Evolutionary conservation across 1,139 yeast genomes (phyloP).

Genomic region (Geotrichum histeridarum): DNA sequence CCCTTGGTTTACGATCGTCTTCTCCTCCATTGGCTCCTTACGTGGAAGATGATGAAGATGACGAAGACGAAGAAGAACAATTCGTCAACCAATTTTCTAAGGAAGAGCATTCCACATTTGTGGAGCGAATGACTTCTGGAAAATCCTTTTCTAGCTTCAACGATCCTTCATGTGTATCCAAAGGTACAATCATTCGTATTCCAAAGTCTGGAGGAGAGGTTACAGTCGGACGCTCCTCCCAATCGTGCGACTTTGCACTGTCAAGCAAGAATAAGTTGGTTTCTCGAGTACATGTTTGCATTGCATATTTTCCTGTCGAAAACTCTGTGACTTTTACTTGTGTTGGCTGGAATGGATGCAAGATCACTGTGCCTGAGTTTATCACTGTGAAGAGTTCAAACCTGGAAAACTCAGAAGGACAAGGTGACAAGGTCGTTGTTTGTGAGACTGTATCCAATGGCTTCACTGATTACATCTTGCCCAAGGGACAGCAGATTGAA

Average conservation of each 20-base stretch:
- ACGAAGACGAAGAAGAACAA: conserved; percentile 13
- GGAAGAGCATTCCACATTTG: background rate
- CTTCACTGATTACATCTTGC: conserved; percentile 38
- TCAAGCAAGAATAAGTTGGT: conserved; percentile 54
- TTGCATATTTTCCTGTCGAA: conserved; percentile 36
- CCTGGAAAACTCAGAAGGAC: conserved; percentile 27
- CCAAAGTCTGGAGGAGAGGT: conserved; percentile 35
- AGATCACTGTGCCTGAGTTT: conserved; percentile 51
- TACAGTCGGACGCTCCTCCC: conserved; percentile 61
- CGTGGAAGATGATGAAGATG: conserved; percentile 7
- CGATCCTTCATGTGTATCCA: background rate
- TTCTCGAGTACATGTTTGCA: conserved; percentile 60
- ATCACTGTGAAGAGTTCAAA: conserved; percentile 26
- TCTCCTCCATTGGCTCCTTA: conserved; percentile 21
- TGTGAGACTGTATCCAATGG: conserved; percentile 21
- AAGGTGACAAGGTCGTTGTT: conserved; percentile 24
- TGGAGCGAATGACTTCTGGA: background rate
- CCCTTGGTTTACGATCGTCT: conserved; percentile 23
- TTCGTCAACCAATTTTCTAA: background rate
- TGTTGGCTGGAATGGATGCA: conserved; percentile 66
- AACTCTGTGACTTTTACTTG: conserved; percentile 45
- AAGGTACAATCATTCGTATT: conserved; percentile 19
- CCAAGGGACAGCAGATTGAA: conserved; percentile 48
- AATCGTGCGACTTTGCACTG: conserved; percentile 54
- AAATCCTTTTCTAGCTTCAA: background rate